phyloP scores from a whole-genome alignment of 345 rosid species.

The Camelina laxa region DNA sequence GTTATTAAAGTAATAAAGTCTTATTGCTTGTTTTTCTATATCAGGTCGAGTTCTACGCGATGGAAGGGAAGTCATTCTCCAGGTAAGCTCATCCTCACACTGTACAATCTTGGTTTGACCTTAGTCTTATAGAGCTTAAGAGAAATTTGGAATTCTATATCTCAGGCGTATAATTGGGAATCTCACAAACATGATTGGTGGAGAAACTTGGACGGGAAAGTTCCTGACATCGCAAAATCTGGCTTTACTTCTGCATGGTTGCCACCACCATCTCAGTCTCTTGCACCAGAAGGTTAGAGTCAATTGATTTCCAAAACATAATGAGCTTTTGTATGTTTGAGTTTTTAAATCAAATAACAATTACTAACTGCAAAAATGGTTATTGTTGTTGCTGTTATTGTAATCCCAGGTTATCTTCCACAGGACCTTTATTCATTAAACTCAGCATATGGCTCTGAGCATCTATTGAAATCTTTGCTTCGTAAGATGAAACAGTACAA shows the following conservation, averaged over 20 bases:
- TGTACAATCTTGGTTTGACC: constrained; percentile 6
- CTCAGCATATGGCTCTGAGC: constrained; percentile 87
- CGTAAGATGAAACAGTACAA: constrained; percentile 73
- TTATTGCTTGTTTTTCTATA: constrained; percentile 18
- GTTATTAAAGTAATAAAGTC: not conserved
- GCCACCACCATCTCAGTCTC: constrained; percentile 80
- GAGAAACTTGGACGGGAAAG: constrained; percentile 74
- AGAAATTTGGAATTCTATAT: constrained; percentile 14
- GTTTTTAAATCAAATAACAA: not conserved
- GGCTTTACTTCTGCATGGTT: constrained; percentile 92
- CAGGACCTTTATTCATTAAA: constrained; percentile 80
- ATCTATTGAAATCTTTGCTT: constrained; percentile 63
- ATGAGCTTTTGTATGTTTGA: not conserved
- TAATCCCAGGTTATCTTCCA: constrained; percentile 77
- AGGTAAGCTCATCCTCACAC: constrained; percentile 52
- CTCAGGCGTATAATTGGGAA: constrained; percentile 92
- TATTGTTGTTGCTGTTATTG: not conserved
- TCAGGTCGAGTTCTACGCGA: constrained; percentile 59
- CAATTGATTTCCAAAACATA: not conserved
- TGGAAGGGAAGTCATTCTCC: constrained; percentile 86
- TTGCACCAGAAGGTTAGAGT: constrained; percentile 77
- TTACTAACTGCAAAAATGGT: not conserved
- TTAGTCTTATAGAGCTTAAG: constrained; percentile 28
- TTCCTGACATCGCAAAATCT: constrained; percentile 75
- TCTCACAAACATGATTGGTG: constrained; percentile 92